Base-by-base conservation (phyloP, 306 rosid species). In the Oemleria cerasiformis region DNA sequence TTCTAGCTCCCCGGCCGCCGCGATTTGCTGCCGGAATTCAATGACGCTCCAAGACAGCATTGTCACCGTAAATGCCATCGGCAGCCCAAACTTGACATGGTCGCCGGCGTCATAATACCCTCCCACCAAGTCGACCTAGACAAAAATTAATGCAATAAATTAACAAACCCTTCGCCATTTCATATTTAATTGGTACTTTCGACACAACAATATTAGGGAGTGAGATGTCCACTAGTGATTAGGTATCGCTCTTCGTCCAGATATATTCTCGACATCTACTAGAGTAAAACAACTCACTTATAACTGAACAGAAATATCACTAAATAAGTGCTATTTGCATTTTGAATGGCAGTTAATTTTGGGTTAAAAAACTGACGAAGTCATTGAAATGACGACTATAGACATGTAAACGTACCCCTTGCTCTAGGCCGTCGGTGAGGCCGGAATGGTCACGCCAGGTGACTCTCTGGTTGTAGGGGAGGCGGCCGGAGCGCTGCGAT, bases 21-120 rank as follows among this genome's bases (percentile, higher is more conserved):
- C 84, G 62, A 94, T 89, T 61, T 94, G 80, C 65, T 76, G 78
- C 68, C 86, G 56, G 83, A 77, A 87, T 65, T 94, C 98, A 17
- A 86, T 77, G 74, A 84, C 96, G 67, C 97, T 55, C 98, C 98
- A 94, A 23, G 97, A 88, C 14, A 94, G 97, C 97, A 94, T 91
- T 42, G 98, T 94, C 53, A 94, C 87, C 2, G 98, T 94, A 80
- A 94, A 94, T 23, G 97, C 98, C 98, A 93, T 93, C 54, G 98
- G 98, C 3, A 93, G 82, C 12, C 98, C 97, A 66, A 93, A 93
- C 75, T 94, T 94, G 17, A 94, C 98, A n/a, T 94, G 97, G 79
- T 94, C 98, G 9, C 98, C 98, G 12, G 98, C 98, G 70, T 94
- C 98, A 67, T 94, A 91, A 45, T 94, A 94, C 53, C 98, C 98